These are phyloP conservation scores for Podospora didyma DNA, from an alignment of 495 filamentous ascomycete genomes.

Conservation along the genomic window DNA sequence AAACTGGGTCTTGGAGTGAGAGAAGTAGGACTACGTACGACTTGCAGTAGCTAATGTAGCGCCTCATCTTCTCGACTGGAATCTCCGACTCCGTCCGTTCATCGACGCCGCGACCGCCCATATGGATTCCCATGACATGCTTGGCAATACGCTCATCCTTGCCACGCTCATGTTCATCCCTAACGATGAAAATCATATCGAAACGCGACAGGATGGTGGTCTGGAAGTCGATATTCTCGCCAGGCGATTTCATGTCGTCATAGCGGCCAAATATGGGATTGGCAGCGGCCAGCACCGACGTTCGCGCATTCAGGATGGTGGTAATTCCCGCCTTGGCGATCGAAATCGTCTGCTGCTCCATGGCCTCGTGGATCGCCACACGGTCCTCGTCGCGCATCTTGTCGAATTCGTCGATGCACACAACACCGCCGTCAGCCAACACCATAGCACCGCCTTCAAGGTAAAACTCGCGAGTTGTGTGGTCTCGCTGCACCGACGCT, in stretches of 20 bases:
- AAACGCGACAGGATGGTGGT: conserved; percentile 98
- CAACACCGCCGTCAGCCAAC: conserved; percentile 93
- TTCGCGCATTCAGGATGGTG: conserved; percentile 94
- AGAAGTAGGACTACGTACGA: conserved; percentile 55
- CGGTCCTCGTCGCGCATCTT: conserved; percentile 99
- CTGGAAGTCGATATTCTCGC: conserved; percentile 99
- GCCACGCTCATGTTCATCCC: conserved; percentile 85
- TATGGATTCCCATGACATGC: conserved; percentile 97
- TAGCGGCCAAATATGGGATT: conserved; percentile 98
- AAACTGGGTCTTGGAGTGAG: background rate
- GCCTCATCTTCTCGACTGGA: conserved; percentile 92
- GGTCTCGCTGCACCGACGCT: conserved; percentile 92
- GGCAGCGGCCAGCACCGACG: conserved; percentile 91
- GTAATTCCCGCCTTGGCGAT: conserved; percentile 99
- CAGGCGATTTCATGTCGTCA: conserved; percentile 94
- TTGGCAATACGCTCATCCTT: conserved; percentile 92
- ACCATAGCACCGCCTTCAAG: conserved; percentile 99
- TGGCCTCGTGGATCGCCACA: conserved; percentile 99
- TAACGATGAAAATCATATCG: conserved; percentile 99
- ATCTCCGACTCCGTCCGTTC: conserved; percentile 83
- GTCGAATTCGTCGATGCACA: conserved; percentile 99
- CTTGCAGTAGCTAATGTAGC: conserved; percentile 97
- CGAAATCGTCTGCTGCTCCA: conserved; percentile 99
- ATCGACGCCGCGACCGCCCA: conserved; percentile 82
- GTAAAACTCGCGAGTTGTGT: conserved; percentile 91